Evolutionary conservation across 2,329 filamentous ascomycete genomes (phyloP).

Genomic region (Alternaria alternata): DNA sequence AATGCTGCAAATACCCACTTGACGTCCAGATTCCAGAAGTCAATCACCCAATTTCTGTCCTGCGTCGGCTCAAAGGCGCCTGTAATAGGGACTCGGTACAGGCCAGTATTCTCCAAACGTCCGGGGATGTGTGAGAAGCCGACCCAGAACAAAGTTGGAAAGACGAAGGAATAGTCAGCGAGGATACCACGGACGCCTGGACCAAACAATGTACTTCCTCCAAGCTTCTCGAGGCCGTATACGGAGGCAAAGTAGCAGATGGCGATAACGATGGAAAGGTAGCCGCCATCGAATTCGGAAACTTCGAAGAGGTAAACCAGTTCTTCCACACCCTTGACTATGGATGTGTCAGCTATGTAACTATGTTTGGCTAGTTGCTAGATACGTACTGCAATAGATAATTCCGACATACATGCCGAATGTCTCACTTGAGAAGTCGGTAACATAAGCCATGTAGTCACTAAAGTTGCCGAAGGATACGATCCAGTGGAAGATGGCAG

Average conservation of each 20-base stretch:
- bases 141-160: slow-evolving; percentile 62
- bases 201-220: slow-evolving; percentile 55
- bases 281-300: slow-evolving; percentile 55
- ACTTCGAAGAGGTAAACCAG: slow-evolving; percentile 60
- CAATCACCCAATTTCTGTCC: slow-evolving; percentile 58
- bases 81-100: slow-evolving; percentile 54
- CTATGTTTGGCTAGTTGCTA: background rate
- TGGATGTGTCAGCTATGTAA: background rate
- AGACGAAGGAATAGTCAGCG: slow-evolving; percentile 60
- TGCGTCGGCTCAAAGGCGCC: slow-evolving; percentile 59
- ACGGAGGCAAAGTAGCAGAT: slow-evolving; percentile 62
- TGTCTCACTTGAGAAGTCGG: slow-evolving; percentile 63
- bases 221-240: slow-evolving; percentile 60
- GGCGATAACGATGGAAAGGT: slow-evolving; percentile 60
- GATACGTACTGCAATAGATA: slow-evolving; percentile 60
- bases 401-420: slow-evolving; percentile 66
- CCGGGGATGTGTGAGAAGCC: slow-evolving; percentile 63
- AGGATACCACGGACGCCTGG: slow-evolving; percentile 57
- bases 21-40: slow-evolving; percentile 62
- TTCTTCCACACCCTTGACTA: slow-evolving; percentile 66
- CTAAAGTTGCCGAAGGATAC: slow-evolving; percentile 62
- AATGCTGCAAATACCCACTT: slow-evolving; percentile 64
- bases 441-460: slow-evolving; percentile 67
- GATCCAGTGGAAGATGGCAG: slow-evolving; percentile 66
- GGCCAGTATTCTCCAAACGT: slow-evolving; percentile 51